Evolutionary conservation across 2,329 filamentous ascomycete species (phyloP), one percentile per base, ranked within the genome.

Genomic region (Dryadomyces quercus-mongolicae): DNA sequence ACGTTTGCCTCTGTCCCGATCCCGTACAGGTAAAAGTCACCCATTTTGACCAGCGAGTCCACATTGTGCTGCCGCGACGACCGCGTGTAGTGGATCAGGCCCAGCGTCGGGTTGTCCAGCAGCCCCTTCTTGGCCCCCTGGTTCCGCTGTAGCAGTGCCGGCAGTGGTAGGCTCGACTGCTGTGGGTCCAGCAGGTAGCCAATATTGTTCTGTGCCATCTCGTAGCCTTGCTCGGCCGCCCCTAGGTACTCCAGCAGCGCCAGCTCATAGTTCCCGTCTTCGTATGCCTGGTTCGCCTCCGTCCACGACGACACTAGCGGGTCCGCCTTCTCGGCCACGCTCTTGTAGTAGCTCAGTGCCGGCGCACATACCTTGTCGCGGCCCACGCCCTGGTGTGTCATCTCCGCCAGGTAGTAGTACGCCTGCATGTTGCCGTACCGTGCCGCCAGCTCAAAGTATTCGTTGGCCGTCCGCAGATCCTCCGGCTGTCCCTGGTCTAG

Each of bases 41-140:
- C 93, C 86, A 97, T 95, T 71, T 98, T 98, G 60, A 98, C 87
- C 58, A 95, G 77, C 0, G 91, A 88, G 69, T 98, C 93, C 48
- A 95, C 85, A 60, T 98, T 98, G 49, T 84, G 80, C 66, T 98
- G 94, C 60, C 89, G 87, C 2, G 93, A 90, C 10, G 92, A 96
- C 40, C 93, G 83, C 0, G 92, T 96, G 88, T 91, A 98, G 70
- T 95, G 93, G 40, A 95, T 84, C 51, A 98, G 76, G 1, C 90
- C 90, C 3, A 95, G 69, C 5, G 68, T 66, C 1, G 78, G 70
- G 60, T 82, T 76, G 53, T 75, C 67, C 8, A 82, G 67, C 9
- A 80, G 67, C 16, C 61, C 59, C 7, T 31, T 38, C 43, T 55
- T 55, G 31, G 44, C 21, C 13, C 48, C 20, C 20, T 43, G 44